These are phyloP conservation scores for Cruciata laevipes DNA, from an alignment of 257 asterid genomes.

Conservation along the genomic window DNA sequence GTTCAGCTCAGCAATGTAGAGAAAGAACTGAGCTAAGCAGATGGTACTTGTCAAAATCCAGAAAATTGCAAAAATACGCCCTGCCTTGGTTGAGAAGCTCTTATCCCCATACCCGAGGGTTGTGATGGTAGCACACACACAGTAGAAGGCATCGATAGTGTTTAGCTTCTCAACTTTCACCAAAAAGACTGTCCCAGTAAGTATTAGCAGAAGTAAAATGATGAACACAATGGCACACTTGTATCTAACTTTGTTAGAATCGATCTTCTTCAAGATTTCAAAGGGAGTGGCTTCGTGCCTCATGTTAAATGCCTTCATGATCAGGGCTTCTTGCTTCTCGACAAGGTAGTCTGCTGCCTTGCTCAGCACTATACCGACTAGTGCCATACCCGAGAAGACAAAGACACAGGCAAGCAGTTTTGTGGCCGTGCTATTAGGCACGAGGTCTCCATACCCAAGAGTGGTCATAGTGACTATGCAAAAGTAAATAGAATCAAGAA, in stretches of 20 bases:
- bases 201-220: slow-evolving; percentile 39
- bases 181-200: slow-evolving; percentile 52
- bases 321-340: slow-evolving; percentile 66
- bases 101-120: slow-evolving; percentile 93
- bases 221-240: slow-evolving; percentile 38
- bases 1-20: slow-evolving; percentile 66
- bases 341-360: slow-evolving; percentile 80
- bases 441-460: slow-evolving; percentile 92
- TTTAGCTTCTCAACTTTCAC: slow-evolving; percentile 50
- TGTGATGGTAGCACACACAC: slow-evolving; percentile 77
- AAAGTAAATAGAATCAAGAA: slow-evolving; percentile 83
- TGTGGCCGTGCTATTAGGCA: slow-evolving; percentile 49
- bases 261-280: slow-evolving; percentile 50
- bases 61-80: slow-evolving; percentile 72
- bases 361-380: slow-evolving; percentile 54
- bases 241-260: slow-evolving; percentile 46
- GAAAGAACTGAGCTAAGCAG: slow-evolving; percentile 66
- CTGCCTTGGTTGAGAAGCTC: slow-evolving; percentile 75
- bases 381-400: slow-evolving; percentile 87
- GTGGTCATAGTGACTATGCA: slow-evolving; percentile 97
- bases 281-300: slow-evolving; percentile 27
- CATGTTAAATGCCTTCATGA: slow-evolving; percentile 57
- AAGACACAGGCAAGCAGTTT: slow-evolving; percentile 80
- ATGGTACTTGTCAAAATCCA: slow-evolving; percentile 80
- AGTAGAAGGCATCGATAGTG: slow-evolving; percentile 64